Percentiles rank a stretch among this genome's conserved stretches.
These are phyloP conservation scores for Plantago ovata DNA, from an alignment of 257 asterid species.

Conservation along the genomic window DNA sequence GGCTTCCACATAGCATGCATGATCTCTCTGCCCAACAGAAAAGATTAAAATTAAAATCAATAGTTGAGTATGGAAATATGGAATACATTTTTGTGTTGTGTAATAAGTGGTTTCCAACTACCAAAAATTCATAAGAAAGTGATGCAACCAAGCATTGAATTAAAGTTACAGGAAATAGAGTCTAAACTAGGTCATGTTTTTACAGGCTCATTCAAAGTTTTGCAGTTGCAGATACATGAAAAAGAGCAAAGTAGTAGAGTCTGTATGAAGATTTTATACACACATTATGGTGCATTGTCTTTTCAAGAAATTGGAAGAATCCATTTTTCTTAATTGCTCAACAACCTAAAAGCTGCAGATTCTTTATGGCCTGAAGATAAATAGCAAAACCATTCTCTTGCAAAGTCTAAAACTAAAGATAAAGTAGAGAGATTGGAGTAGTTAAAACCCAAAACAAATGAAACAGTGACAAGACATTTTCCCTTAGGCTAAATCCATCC, in stretches of 20 bases:
- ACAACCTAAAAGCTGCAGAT: constrained; percentile 1
- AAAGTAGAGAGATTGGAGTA: too few species aligned
- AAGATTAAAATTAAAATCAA: not conserved
- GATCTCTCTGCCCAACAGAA: constrained; percentile 63
- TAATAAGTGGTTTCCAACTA: not conserved
- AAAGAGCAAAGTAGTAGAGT: not conserved
- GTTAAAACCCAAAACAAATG: too few species aligned
- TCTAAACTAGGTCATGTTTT: not conserved
- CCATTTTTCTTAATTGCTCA: not conserved
- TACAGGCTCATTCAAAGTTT: not conserved
- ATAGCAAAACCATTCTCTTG: not conserved
- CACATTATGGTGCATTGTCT: constrained; percentile 19
- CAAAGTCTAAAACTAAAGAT: not conserved
- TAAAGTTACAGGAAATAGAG: not conserved
- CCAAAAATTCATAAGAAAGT: not conserved
- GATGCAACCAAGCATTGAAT: not conserved
- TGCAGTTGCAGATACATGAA: constrained; percentile 12
- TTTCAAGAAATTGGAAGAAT: constrained; percentile 9
- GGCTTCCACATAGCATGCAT: constrained; percentile 99
- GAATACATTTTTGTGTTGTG: not conserved
- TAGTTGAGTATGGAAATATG: not conserved
- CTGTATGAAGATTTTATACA: not conserved
- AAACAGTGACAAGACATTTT: too few species aligned
- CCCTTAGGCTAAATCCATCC: too few species aligned
- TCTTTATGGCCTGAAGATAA: not conserved